phyloP scores from a whole-genome alignment of 208 protist species.

The Strigomonas culicis region DNA sequence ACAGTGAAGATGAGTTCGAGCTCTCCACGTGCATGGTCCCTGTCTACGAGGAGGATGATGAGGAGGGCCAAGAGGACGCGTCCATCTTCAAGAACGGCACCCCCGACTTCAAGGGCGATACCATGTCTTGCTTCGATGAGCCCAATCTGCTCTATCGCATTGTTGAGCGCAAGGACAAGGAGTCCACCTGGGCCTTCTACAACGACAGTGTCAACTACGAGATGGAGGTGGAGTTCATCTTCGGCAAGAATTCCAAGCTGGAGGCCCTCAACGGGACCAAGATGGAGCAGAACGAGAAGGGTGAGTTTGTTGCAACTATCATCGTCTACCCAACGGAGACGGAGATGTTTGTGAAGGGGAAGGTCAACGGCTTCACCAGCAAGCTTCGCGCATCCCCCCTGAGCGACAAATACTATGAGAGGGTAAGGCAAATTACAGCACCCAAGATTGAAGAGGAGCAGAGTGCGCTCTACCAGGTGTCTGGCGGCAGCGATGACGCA shows the following conservation, averaged over 20 bases:
- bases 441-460: slow-evolving; percentile 13
- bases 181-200: slow-evolving; percentile 51
- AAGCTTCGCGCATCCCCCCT: slow-evolving; percentile 10
- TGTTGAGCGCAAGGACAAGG: slow-evolving; percentile 23
- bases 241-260: slow-evolving; percentile 15
- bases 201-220: slow-evolving; percentile 66
- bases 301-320: slow-evolving; percentile 14
- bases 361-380: slow-evolving; percentile 19
- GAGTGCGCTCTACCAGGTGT: slow-evolving; percentile 17
- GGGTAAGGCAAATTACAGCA: slow-evolving; percentile 11
- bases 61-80: not conserved
- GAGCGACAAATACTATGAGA: slow-evolving; percentile 19
- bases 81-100: slow-evolving; percentile 26
- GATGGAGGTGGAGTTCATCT: slow-evolving; percentile 51
- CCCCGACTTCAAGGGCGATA: slow-evolving; percentile 18
- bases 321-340: slow-evolving; percentile 59
- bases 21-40: too few relatives aligned
- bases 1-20: slow-evolving; percentile 71
- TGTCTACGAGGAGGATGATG: too few relatives aligned
- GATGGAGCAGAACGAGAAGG: slow-evolving; percentile 16
- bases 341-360: slow-evolving; percentile 27
- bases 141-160: slow-evolving; percentile 42
- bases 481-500: slow-evolving; percentile 46
- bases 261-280: slow-evolving; percentile 19
- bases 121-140: slow-evolving; percentile 35